Evolutionary conservation across 106 monocot genomes (phyloP), one percentile per base, ranked within the genome.

Genomic region (Posidonia australis): DNA sequence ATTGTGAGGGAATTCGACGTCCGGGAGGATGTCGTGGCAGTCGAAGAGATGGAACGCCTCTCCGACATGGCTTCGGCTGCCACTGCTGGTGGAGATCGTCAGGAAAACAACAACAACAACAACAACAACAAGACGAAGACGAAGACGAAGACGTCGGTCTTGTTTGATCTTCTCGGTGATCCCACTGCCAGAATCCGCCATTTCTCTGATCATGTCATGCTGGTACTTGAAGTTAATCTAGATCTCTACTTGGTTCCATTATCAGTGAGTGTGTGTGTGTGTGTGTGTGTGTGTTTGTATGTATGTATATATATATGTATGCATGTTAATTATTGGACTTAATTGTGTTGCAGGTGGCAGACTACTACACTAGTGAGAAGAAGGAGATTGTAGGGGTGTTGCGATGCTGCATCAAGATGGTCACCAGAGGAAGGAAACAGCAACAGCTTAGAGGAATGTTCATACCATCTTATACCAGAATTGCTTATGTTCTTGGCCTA

Each of bases 401-500:
- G 18, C 70, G 82, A 32, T 70, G 74, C 17, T 68, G 77, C 72
- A 58, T 79, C 17, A 80, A 81, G 66, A 74, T 29, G 11, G 83
- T 84, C 26, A 79, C 74, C 7, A 70, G 68, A 0, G 76, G 78
- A 12, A 65, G 58, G 17, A 70, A 59, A 41, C 27, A 14, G 5
- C 36, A 9, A 11, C 16, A 51, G 16, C 44, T 51, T 3, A 25
- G 42, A 18, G 18, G 21, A 29, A 21, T 19, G 5, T 46, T 22
- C 5, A n/a, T 30, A 16, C 77, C 77, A 7, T 9, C 29, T 13
- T 80, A 69, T 46, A 70, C 66, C 14, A 77, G 66, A 60, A 72
- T 78, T 5, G 88, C 84, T 53, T 84, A 84, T 28, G 47, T 88
- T 42, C 88, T 88, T 36, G 88, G 88, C 60, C 74, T 88, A 28